Evolutionary conservation across 495 filamentous ascomycete species (phyloP).

Genomic region (Amniculicola lignicola): DNA sequence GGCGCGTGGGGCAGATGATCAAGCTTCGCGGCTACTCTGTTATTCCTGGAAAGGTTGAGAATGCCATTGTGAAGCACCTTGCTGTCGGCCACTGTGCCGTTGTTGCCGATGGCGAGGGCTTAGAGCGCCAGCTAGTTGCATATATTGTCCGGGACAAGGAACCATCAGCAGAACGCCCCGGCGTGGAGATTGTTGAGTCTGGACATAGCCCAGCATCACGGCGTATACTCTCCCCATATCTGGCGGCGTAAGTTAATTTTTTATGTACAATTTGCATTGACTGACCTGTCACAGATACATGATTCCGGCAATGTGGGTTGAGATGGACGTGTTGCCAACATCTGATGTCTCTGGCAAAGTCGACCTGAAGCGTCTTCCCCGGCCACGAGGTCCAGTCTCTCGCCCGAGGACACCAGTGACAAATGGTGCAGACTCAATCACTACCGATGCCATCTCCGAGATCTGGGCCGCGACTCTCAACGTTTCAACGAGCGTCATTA

Average conservation of each 20-base stretch:
- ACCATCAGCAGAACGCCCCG: constrained; percentile 49
- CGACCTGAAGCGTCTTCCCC: constrained; percentile 59
- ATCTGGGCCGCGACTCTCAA: constrained; percentile 61
- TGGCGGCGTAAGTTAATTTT: too few species aligned
- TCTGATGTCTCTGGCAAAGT: constrained; percentile 67
- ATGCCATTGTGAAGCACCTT: constrained; percentile 57
- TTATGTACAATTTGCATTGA: too few species aligned
- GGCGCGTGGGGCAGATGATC: constrained; percentile 40
- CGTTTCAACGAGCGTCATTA: constrained; percentile 51
- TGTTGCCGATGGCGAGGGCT: constrained; percentile 60
- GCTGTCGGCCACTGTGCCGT: constrained; percentile 61
- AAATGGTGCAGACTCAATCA: constrained; percentile 52
- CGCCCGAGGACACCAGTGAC: constrained; percentile 38
- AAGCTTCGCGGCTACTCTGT: constrained; percentile 41
- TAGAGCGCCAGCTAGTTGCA: constrained; percentile 63
- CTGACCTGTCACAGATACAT: too few species aligned
- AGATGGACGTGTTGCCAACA: constrained; percentile 58
- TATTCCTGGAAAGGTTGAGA: constrained; percentile 51
- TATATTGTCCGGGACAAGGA: constrained; percentile 62
- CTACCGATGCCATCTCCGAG: constrained; percentile 53
- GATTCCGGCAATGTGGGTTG: constrained; percentile 66
- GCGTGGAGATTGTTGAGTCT: constrained; percentile 55
- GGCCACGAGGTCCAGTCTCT: constrained; percentile 45
- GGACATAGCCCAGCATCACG: constrained; percentile 59
- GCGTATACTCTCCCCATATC: constrained; percentile 50